Base-by-base conservation (phyloP, 2,329 filamentous ascomycete genomes). In the Tolypocladium tropicale region DNA sequence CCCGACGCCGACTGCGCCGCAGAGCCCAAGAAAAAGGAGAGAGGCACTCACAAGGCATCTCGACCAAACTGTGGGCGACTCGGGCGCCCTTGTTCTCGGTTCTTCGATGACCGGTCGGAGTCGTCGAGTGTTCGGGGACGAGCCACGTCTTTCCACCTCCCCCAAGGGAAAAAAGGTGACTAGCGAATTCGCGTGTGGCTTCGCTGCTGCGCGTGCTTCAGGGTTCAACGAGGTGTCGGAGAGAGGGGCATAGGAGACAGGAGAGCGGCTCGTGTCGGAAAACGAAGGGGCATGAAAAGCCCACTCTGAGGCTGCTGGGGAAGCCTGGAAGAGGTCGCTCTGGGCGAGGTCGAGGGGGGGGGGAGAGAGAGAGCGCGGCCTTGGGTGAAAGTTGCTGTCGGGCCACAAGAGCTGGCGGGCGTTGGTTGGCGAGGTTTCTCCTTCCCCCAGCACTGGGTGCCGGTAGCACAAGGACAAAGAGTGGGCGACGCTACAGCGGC, bases 1-100 rank as follows among this genome's bases (percentile, higher is more conserved):
- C n/a, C n/a, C n/a, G n/a, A n/a, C n/a, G 32, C 30, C 41, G 28
- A 11, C 41, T 11, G 25, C 28, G 9, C 39, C 16, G 28, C 14
- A 18, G 2, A 36, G 10, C 9, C 25, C 9, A 49, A 14, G 21
- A 55, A 53, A 49, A 58, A 52, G 46, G 52, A 53, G 49, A 55
- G 52, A 54, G 58, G 46, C 46, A 72, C 70, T 72, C 64, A 72
- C 70, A 71, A 60, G 70, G 70, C 70, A 72, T 72, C 64, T 70
- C 64, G 68, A 63, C 62, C 60, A 64, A 53, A 57, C 58, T 63
- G 58, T 56, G 57, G 61, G 60, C 63, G 62, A 60, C 58, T 57
- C 56, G 56, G 55, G 60, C 60, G 59, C 62, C 65, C 53, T 59
- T 59, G 53, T 55, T 56, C 39, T 54, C 59, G 53, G 56, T 56